phyloP scores from a whole-genome alignment of 2,329 filamentous ascomycete species.

The Cladophialophora yegresii region DNA sequence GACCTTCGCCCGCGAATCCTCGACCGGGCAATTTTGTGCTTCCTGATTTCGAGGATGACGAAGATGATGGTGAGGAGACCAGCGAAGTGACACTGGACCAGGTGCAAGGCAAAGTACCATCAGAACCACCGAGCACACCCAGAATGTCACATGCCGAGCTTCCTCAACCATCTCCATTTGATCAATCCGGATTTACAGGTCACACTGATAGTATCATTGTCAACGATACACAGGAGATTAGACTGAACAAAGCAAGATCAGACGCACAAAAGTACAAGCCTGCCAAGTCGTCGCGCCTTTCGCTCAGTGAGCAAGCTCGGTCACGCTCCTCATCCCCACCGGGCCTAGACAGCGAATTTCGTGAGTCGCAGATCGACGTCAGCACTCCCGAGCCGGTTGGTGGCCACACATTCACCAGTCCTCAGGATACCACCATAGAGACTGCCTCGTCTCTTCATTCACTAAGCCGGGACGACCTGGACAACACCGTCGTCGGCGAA shows the following conservation, averaged over 20 bases:
- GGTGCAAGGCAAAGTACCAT: slow-evolving; percentile 99
- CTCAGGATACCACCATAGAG: background rate
- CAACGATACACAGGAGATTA: slow-evolving; percentile 24
- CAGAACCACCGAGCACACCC: slow-evolving; percentile 65
- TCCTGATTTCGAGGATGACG: slow-evolving; percentile 75
- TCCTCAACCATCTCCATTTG: slow-evolving; percentile 14
- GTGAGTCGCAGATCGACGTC: slow-evolving; percentile 17
- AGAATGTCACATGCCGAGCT: slow-evolving; percentile 34
- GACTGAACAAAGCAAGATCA: slow-evolving; percentile 31
- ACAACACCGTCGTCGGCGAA: slow-evolving; percentile 25
- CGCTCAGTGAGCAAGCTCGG: slow-evolving; percentile 26
- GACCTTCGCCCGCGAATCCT: slow-evolving; percentile 30
- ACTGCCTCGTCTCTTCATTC: background rate
- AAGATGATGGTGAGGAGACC: slow-evolving; percentile 82
- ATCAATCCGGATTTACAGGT: slow-evolving; percentile 18
- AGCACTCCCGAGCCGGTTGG: background rate
- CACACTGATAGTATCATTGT: slow-evolving; percentile 21
- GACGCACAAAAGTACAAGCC: slow-evolving; percentile 34
- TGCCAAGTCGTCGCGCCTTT: slow-evolving; percentile 29
- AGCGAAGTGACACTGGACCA: slow-evolving; percentile 79
- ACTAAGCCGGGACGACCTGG: slow-evolving; percentile 24
- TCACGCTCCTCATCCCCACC: slow-evolving; percentile 32
- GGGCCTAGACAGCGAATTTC: slow-evolving; percentile 13
- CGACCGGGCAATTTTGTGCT: slow-evolving; percentile 28
- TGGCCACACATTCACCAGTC: background rate